Percentiles rank a stretch among this genome's conserved stretches.
phyloP scores from a whole-genome alignment of 2,329 filamentous ascomycete species.

The Colletotrichum salicis region DNA sequence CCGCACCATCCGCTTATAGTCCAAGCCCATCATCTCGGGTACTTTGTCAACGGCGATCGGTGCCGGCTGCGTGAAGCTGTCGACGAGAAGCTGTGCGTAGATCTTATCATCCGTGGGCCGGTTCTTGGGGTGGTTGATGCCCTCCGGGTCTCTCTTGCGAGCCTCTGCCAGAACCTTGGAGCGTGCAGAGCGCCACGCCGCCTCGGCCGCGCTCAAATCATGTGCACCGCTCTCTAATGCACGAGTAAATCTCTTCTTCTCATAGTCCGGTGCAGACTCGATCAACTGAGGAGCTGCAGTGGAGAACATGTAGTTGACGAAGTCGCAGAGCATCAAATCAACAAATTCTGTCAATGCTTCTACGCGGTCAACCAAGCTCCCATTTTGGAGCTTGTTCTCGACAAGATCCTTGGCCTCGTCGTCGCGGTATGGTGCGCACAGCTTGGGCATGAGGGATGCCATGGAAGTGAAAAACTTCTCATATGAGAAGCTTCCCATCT shows the following conservation, averaged over 20 bases:
- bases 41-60: slow-evolving; percentile 64
- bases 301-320: slow-evolving; percentile 82
- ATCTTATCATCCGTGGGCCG: slow-evolving; percentile 75
- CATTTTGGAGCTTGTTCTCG: slow-evolving; percentile 67
- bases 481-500: slow-evolving; percentile 80
- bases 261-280: slow-evolving; percentile 77
- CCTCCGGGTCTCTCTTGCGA: slow-evolving; percentile 75
- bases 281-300: slow-evolving; percentile 77
- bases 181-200: slow-evolving; percentile 73
- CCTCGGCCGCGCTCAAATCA: slow-evolving; percentile 68
- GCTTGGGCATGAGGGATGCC: slow-evolving; percentile 77
- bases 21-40: slow-evolving; percentile 80
- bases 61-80: slow-evolving; percentile 76
- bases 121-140: slow-evolving; percentile 69
- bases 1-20: slow-evolving; percentile 68
- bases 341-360: slow-evolving; percentile 81
- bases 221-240: slow-evolving; percentile 68
- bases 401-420: slow-evolving; percentile 76
- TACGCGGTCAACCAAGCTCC: slow-evolving; percentile 78
- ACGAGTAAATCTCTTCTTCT: slow-evolving; percentile 76
- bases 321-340: slow-evolving; percentile 81
- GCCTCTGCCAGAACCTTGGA: slow-evolving; percentile 73
- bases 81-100: slow-evolving; percentile 80
- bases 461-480: slow-evolving; percentile 83
- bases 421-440: slow-evolving; percentile 85